These are phyloP conservation scores for Aspergillus sojae DNA, from an alignment of 2,329 filamentous ascomycete species.

Conservation along the genomic window DNA sequence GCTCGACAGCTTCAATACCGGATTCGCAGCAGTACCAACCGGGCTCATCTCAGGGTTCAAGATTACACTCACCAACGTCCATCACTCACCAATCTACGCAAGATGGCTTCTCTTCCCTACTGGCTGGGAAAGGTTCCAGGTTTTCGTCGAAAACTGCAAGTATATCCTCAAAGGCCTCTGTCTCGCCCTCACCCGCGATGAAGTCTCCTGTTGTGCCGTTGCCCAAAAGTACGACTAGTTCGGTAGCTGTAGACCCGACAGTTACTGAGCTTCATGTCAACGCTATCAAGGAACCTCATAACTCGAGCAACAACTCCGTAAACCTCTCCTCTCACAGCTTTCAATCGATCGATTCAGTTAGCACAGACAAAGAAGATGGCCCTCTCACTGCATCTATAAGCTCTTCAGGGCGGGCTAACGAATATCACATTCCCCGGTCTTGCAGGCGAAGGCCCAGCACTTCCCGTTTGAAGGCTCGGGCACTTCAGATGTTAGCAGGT, in stretches of 20 bases:
- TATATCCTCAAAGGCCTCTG: conserved; percentile 45
- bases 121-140: conserved; percentile 37
- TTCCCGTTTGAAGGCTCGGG: conserved; percentile 30
- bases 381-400: conserved; percentile 31
- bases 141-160: conserved; percentile 46
- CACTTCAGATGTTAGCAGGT: conserved; percentile 23
- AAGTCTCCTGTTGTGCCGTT: conserved; percentile 43
- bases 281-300: conserved; percentile 34
- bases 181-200: conserved; percentile 38
- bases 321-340: conserved; percentile 34
- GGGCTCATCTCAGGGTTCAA: conserved; percentile 40
- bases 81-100: conserved; percentile 32
- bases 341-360: conserved; percentile 32
- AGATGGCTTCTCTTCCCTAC: conserved; percentile 28
- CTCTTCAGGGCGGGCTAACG: conserved; percentile 34
- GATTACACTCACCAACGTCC: conserved; percentile 40
- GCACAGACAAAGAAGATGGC: conserved; percentile 34
- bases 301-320: conserved; percentile 35
- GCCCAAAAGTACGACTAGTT: conserved; percentile 35
- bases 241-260: conserved; percentile 46
- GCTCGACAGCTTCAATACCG: conserved; percentile 20
- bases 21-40: conserved; percentile 31
- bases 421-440: conserved; percentile 36
- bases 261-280: conserved; percentile 50
- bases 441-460: conserved; percentile 33